These are phyloP conservation scores for Cyberlindnera lachancei DNA, from an alignment of 805 yeast genomes.

Conservation along the genomic window DNA sequence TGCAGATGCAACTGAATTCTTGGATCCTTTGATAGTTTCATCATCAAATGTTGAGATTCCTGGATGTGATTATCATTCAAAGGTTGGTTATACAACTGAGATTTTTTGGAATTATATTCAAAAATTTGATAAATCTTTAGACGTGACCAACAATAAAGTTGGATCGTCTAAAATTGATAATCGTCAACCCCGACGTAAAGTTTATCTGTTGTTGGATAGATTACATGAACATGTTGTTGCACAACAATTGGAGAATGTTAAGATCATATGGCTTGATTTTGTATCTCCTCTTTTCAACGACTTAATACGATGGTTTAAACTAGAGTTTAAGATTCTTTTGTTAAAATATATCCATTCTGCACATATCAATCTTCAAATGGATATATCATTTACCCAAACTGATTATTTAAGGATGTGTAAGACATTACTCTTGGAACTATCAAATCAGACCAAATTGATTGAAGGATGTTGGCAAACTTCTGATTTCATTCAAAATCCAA, in stretches of 20 bases:
- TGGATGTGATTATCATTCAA: constrained; percentile 12
- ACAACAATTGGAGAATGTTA: constrained; percentile 23
- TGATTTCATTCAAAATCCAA: background rate
- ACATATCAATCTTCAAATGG: constrained; percentile 5
- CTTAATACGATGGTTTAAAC: constrained; percentile 9
- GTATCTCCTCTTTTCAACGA: background rate
- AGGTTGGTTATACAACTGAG: constrained; percentile 15
- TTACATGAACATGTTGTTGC: constrained; percentile 31
- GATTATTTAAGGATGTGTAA: constrained; percentile 3
- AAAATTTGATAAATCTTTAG: constrained; percentile 8
- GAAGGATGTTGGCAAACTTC: constrained; percentile 8
- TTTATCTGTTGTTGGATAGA: constrained; percentile 26
- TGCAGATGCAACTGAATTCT: constrained; percentile 14
- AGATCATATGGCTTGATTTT: constrained; percentile 23
- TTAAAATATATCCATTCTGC: constrained; percentile 6
- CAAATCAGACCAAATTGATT: constrained; percentile 4
- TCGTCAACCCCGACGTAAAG: too few species aligned
- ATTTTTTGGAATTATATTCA: constrained; percentile 17
- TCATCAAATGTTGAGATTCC: constrained; percentile 3
- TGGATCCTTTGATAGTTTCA: constrained; percentile 13
- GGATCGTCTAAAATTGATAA: too few species aligned
- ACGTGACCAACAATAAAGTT: too few species aligned
- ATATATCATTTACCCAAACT: background rate
- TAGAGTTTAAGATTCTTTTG: constrained; percentile 8
- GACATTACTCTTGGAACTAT: constrained; percentile 2